Percentiles rank a stretch among this genome's conserved stretches.
These are phyloP conservation scores for Pseudonitzschia pungens DNA, from an alignment of 108 stramenopile genomes.

Conservation along the genomic window DNA sequence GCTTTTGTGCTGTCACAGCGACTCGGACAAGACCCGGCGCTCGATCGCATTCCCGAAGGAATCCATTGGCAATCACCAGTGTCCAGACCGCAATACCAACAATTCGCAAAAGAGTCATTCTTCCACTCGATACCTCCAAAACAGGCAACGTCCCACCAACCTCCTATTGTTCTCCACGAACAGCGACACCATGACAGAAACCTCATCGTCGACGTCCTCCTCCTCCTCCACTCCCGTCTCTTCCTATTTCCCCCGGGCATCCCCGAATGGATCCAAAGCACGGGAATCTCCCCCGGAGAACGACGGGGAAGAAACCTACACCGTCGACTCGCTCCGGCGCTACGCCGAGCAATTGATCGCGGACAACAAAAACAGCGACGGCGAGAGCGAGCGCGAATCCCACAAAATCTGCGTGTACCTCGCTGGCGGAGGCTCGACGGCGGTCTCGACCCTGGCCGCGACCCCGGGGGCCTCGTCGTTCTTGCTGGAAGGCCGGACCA, in stretches of 20 bases:
- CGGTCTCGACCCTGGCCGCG: constrained; percentile 64
- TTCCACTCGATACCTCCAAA: too few species aligned
- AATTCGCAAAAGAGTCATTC: too few species aligned
- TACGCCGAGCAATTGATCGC: not conserved
- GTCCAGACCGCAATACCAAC: too few species aligned
- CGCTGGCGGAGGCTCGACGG: constrained; percentile 64
- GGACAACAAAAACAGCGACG: not conserved
- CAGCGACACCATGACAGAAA: not conserved
- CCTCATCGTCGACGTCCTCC: not conserved
- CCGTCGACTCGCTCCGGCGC: not conserved
- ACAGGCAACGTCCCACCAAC: too few species aligned
- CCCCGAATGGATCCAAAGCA: not conserved
- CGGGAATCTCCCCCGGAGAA: too few species aligned
- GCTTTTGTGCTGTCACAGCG: too few species aligned
- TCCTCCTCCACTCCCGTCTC: not conserved
- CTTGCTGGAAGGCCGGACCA: constrained; percentile 59
- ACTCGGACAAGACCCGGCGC: too few species aligned
- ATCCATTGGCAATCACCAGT: too few species aligned
- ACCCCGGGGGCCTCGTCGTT: constrained; percentile 70
- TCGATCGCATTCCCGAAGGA: too few species aligned
- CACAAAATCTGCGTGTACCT: constrained; percentile 35
- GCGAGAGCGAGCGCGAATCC: not conserved
- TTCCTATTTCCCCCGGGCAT: not conserved
- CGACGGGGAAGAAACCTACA: not conserved
- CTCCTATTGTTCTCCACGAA: not conserved